A percentile compares a stretch with the other conserved stretches of the same genome.
Conservation (phyloP, 2,329 filamentous ascomycete genomes). For the Curvularia eragrostidis region DNA sequence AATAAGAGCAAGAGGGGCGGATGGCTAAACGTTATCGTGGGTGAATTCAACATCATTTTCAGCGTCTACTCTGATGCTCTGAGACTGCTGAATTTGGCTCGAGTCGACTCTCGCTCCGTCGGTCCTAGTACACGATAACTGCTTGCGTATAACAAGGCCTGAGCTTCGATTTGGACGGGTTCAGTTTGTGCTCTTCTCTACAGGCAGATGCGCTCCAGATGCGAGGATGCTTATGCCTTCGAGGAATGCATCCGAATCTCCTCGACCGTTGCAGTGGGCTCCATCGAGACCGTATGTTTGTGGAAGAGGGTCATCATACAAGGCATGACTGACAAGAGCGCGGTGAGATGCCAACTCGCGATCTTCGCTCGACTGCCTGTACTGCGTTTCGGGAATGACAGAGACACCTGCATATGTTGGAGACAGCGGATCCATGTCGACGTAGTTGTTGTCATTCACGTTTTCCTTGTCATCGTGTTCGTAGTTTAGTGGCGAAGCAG, state of each 20-base stretch:
- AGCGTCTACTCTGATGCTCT: background rate
- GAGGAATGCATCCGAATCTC: background rate
- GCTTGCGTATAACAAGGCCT: background rate
- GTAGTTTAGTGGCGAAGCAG: slow-evolving; percentile 26
- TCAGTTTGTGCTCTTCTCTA: background rate
- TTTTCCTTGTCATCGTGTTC: slow-evolving; percentile 37
- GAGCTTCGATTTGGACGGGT: background rate
- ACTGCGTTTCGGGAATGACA: slow-evolving; percentile 26
- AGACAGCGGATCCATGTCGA: slow-evolving; percentile 6
- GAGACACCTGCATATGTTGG: slow-evolving; percentile 15
- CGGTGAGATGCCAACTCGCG: slow-evolving; percentile 3
- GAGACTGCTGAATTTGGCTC: background rate
- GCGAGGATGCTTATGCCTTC: slow-evolving; percentile 17
- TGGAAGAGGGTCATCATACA: slow-evolving; percentile 12
- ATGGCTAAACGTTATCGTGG: too few relatives aligned
- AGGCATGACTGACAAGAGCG: slow-evolving; percentile 13
- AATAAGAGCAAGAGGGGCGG: too few relatives aligned
- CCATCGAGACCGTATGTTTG: slow-evolving; percentile 27
- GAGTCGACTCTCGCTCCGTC: background rate
- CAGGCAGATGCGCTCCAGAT: slow-evolving; percentile 15
- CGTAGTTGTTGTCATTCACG: slow-evolving; percentile 1
- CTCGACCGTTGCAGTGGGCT: slow-evolving; percentile 11
- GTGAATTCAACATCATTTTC: background rate
- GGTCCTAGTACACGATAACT: background rate
- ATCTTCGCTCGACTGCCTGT: slow-evolving; percentile 15